Percentiles rank a stretch among this genome's conserved stretches.
These are phyloP conservation scores for Kluyveromyces lactis DNA, from an alignment of 805 yeast species.

Conservation along the genomic window DNA sequence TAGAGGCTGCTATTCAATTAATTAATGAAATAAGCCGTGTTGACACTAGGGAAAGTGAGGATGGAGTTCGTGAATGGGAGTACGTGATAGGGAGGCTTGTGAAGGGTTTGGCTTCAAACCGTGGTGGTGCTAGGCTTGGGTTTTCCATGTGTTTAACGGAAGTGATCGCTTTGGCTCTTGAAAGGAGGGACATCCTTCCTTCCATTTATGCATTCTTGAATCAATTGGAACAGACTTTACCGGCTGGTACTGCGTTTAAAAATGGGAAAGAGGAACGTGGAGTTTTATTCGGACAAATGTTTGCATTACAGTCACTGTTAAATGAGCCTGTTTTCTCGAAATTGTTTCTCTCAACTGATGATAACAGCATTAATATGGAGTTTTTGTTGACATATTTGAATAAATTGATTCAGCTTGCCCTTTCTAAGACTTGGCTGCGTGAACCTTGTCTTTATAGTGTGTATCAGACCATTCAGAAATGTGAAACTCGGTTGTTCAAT, in stretches of 20 bases:
- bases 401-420: slow-evolving; percentile 48
- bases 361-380: slow-evolving; percentile 11
- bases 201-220: slow-evolving; percentile 17
- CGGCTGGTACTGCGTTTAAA: slow-evolving; percentile 33
- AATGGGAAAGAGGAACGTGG: slow-evolving; percentile 84
- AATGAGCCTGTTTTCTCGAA: slow-evolving; percentile 38
- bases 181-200: slow-evolving; percentile 11
- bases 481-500: slow-evolving; percentile 15
- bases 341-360: slow-evolving; percentile 26
- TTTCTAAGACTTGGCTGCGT: slow-evolving; percentile 72
- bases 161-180: slow-evolving; percentile 33
- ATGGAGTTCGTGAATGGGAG: slow-evolving; percentile 55
- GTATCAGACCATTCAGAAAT: slow-evolving; percentile 39
- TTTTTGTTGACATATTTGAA: slow-evolving; percentile 37
- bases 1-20: slow-evolving; percentile 59
- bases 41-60: slow-evolving; percentile 14
- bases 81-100: slow-evolving; percentile 74
- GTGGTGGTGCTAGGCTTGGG: slow-evolving; percentile 81
- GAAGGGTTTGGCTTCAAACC: slow-evolving; percentile 72
- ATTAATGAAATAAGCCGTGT: slow-evolving; percentile 48
- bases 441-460: slow-evolving; percentile 74
- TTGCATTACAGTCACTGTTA: slow-evolving; percentile 72
- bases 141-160: slow-evolving; percentile 84
- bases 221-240: slow-evolving; percentile 23
- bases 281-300: slow-evolving; percentile 69